Evolutionary conservation across 1,139 yeast species (phyloP), one percentile per base, ranked within the genome.

Genomic region (Debaryomyces subglobosus): DNA sequence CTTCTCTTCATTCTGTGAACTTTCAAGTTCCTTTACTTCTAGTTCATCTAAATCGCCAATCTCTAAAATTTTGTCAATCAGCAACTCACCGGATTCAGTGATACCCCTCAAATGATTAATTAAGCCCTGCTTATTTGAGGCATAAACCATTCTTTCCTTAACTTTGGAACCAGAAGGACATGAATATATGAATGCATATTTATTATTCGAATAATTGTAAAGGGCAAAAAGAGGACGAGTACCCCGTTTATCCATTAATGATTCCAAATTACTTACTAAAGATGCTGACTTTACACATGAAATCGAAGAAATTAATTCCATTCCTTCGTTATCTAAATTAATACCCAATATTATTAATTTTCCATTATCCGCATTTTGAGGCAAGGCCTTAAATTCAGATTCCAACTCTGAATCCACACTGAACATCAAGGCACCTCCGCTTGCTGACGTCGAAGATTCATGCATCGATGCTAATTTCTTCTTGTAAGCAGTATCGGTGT

Each of bases 141-240:
- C 98, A 62, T 90, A 91, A 42, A 92, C 67, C 98, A 94, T 94
- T 57, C 98, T 80, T 48, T 91, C 96, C 65, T 86, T 88, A 42
- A 94, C 95, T 64, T 85, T 85, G 24, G 97, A 87, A 1, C 94
- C 91, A 0, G 95, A 83, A 3, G 99, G 98, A 65, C 97, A 92
- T 5, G 94, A 79, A 62, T 90, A 90, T 35, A 92, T 82, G 64
- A 94, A 90, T 30, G 79, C 80, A 44, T 63, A 60, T 34, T 66
- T 59, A 5, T 55, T 58, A 4, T 58, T 58, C 1, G 59, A 58
- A 50, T 72, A 69, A 48, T 74, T 74, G 62, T 78, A 82, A 20
- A 92, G 59, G 30, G 85, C 81, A 62, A 84, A 92, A 49, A 82
- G 83, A n/a, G 71, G 69, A 63, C 61, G 54, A 27, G 63, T 54